Base-by-base conservation (phyloP, 495 filamentous ascomycete genomes). In the Xylaria acuta region DNA sequence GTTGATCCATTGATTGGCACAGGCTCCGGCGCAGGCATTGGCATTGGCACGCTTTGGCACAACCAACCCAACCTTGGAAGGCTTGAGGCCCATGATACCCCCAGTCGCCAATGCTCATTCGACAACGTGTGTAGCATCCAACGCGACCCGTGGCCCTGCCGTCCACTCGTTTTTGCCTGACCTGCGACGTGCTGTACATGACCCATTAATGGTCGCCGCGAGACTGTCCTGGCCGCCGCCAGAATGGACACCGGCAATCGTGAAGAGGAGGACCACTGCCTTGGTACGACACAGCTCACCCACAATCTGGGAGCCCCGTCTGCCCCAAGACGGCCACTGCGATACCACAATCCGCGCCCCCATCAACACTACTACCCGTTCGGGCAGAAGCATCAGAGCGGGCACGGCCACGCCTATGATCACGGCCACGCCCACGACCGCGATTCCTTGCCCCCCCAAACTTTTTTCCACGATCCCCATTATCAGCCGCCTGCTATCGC, bases 211-310 rank as follows among this genome's bases (percentile, higher is more conserved):
- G 64, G 68, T 71, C 68, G 68, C 45, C 64, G 73, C 72, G 69
- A 74, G n/a, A 63, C 30, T 68, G 63, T 71, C 67, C 70, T 72
- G 70, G 70, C 70, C 70, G 71, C 71, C 71, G 71, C 71, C 71
- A 73, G 71, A 60, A 73, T 73, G 71, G 71, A 73, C 64, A 63
- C 71, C 64, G 65, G 71, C 71, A 73, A 68, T 63, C 77, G 73
- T 70, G 73, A 79, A 78, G 77, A 78, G 74, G 76, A 79, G 73
- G 77, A 78, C 74, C 76, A 71, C 49, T 58, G 53, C 74, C 76
- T 79, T 79, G 77, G 77, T 79, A 74, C 76, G 74, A 79, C 77
- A 69, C 65, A 76, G 76, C 72, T 72, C 76, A 41, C 77, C 75
- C 77, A 74, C 76, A 75, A 77, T 72, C 71, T 77, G 70, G 75